These are phyloP conservation scores for Coemansia sp. DNA, from an alignment of 192 early-diverging fungal genomes.

Conservation along the genomic window DNA sequence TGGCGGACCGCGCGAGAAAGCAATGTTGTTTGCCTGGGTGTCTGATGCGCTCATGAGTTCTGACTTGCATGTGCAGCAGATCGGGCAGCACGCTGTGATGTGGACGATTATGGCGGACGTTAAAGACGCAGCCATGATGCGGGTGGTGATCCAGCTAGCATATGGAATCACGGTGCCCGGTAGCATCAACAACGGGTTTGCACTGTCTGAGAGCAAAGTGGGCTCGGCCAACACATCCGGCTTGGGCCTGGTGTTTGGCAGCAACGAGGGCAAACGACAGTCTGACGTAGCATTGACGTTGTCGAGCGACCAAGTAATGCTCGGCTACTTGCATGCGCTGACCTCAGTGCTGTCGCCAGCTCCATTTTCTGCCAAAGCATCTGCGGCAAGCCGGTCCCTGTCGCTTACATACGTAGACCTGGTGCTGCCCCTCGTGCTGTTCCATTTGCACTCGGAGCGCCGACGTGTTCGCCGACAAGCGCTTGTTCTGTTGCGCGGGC, in stretches of 20 bases:
- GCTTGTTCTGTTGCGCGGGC: constrained; percentile 30
- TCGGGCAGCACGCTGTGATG: constrained; percentile 46
- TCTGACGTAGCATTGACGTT: constrained; percentile 9
- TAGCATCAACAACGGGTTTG: constrained; percentile 20
- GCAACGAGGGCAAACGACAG: constrained; percentile 2
- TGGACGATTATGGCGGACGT: constrained; percentile 39
- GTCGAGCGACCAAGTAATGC: constrained; percentile 25
- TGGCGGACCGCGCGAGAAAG: constrained; percentile 47
- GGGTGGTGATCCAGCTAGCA: constrained; percentile 40
- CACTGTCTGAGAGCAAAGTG: background rate
- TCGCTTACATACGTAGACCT: constrained; percentile 17
- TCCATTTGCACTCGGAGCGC: constrained; percentile 37
- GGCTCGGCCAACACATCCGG: constrained; percentile 15
- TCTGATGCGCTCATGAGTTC: constrained; percentile 37
- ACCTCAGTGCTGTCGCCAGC: constrained; percentile 14
- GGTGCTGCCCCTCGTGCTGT: constrained; percentile 36
- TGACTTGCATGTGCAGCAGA: constrained; percentile 24
- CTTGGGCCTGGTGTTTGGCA: constrained; percentile 37
- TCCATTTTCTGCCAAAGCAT: background rate
- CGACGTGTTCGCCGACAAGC: constrained; percentile 36
- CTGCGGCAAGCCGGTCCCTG: constrained; percentile 9
- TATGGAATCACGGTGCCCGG: constrained; percentile 35
- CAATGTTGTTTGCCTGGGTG: constrained; percentile 43
- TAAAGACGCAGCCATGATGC: constrained; percentile 32
- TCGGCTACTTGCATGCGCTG: constrained; percentile 40